These are phyloP conservation scores for Parasarocladium wereldwijsianum DNA, from an alignment of 2,329 filamentous ascomycete genomes.

Conservation along the genomic window DNA sequence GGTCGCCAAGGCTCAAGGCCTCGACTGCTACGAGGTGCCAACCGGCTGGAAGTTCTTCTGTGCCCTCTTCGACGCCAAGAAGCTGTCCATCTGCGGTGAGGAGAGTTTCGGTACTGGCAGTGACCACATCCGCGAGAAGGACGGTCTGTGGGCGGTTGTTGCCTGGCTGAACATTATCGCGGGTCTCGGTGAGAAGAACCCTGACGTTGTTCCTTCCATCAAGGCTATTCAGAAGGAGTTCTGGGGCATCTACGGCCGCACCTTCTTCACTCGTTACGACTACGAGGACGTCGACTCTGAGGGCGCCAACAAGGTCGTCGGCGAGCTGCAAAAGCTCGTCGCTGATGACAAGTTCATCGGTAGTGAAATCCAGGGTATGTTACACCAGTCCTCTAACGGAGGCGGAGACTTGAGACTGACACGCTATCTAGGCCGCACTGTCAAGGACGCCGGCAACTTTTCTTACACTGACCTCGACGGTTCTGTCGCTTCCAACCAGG, in stretches of 20 bases:
- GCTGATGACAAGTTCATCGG: constrained; percentile 62
- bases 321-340: constrained; percentile 65
- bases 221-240: constrained; percentile 94
- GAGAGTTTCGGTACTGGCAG: constrained; percentile 96
- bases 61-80: constrained; percentile 82
- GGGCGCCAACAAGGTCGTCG: constrained; percentile 80
- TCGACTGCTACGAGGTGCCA: constrained; percentile 89
- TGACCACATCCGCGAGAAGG: constrained; percentile 99
- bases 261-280: constrained; percentile 98
- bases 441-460: constrained; percentile 86
- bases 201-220: constrained; percentile 75
- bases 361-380: constrained; percentile 57
- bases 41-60: constrained; percentile 99
- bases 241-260: constrained; percentile 91
- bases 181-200: constrained; percentile 71
- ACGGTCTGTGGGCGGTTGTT: constrained; percentile 92
- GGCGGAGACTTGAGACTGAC: constrained; percentile 9
- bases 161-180: constrained; percentile 99
- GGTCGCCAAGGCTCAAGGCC: constrained; percentile 84
- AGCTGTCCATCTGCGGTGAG: constrained; percentile 96
- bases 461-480: constrained; percentile 98
- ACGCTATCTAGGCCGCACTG: constrained; percentile 50
- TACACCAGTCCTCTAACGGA: constrained; percentile 4
- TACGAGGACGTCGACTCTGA: constrained; percentile 91
- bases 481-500: constrained; percentile 89